Evolutionary conservation across 2,329 filamentous ascomycete species (phyloP), one percentile per base, ranked within the genome.

Genomic region (Alternaria brassicicola): DNA sequence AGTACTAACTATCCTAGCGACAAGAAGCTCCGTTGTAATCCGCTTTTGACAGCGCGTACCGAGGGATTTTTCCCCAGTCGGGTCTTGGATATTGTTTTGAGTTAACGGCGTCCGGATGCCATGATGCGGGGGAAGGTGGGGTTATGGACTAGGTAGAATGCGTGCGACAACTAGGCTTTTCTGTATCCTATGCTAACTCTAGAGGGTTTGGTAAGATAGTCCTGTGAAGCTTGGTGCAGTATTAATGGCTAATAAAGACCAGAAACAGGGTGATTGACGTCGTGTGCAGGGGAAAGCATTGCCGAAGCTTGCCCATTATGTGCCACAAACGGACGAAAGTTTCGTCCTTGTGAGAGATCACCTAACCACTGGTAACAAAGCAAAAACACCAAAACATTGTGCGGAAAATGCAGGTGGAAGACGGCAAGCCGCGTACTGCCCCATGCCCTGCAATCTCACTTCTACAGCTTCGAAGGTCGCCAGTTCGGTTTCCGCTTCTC

Each of bases 401-500:
- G 21, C 4, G 19, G n/a, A 23, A 4, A 21, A 23, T 33, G 30
- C 19, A 12, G 4, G 21, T 47, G 15, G 8, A 33, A 35, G 8
- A 47, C 12, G 21, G 30, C 19, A n/a, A 35, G 19, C 43, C n/a
- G 8, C 19, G 10, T 25, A 23, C n/a, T 33, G 15, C 36, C 17
- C 2, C 4, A 36, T 6, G 4, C 19, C 17, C 13, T 2, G 2
- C 17, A 10, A 38, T 38, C 17, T 4, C 23, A 46, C 30, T 10
- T 28, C 52, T 49, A 57, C 35, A 85, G 59, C 68, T 83, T 84
- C 1, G 79, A 81, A 26, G 80, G 78, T 46, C 79, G 78, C 82
- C 82, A 85, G 25, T 78, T 66, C 17, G 83, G 82, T 63, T 78
- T 74, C 65, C 80, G 74, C 75, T 84, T 84, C 68, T 81, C 77